A percentile compares a stretch with the other conserved stretches of the same genome.
Evolutionary conservation across 2,329 filamentous ascomycete species (phyloP).

Genomic region (Hypoxylon sp.): DNA sequence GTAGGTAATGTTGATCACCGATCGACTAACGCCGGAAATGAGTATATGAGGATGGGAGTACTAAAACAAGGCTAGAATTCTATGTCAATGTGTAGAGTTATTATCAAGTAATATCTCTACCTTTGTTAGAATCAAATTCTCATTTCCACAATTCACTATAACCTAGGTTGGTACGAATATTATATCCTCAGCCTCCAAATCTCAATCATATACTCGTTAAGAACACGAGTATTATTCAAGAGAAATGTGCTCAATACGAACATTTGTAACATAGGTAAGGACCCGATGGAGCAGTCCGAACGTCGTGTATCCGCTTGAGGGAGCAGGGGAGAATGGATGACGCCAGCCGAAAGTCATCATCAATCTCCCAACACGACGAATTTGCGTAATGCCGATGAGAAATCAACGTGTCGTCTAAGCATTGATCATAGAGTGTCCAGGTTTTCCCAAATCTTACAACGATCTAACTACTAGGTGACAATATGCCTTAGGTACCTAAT

Average conservation of each 20-base stretch:
- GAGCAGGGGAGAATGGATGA: neutral
- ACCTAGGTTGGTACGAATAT: neutral
- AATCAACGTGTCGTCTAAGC: neutral
- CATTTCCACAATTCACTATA: neutral
- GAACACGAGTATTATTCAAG: neutral
- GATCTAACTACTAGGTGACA: neutral
- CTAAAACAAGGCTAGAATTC: neutral
- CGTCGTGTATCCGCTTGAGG: neutral
- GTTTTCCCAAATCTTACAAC: neutral
- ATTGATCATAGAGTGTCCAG: neutral
- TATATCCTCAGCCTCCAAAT: neutral
- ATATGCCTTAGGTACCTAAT: neutral
- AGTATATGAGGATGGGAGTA: neutral
- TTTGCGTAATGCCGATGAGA: neutral
- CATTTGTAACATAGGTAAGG: neutral
- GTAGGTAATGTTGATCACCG: conserved; percentile 3
- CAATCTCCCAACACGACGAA: neutral
- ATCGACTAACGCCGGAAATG: neutral
- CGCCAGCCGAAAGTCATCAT: neutral
- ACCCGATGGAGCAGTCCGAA: neutral
- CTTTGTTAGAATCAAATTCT: neutral
- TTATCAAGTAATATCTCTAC: neutral
- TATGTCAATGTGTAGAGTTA: neutral
- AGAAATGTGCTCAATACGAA: neutral
- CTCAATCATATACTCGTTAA: neutral